These are phyloP conservation scores for Calonectria pauciramosa DNA, from an alignment of 2,329 filamentous ascomycete genomes.

Conservation along the genomic window DNA sequence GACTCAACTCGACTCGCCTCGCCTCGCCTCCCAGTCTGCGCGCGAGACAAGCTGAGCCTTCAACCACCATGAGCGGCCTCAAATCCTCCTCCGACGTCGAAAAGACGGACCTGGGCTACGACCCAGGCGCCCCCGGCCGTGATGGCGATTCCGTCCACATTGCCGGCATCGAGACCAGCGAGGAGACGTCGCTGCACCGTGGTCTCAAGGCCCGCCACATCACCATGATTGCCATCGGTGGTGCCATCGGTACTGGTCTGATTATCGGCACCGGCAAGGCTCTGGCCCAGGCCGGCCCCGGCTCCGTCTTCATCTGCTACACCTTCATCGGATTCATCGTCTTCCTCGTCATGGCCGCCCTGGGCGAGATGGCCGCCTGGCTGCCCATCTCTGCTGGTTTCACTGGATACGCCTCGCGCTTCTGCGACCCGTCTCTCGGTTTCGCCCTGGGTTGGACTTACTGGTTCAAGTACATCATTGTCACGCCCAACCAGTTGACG, in stretches of 20 bases:
- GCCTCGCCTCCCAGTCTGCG: not conserved
- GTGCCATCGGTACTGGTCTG: constrained; percentile 80
- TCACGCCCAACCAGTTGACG: constrained; percentile 87
- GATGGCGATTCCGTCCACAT: constrained; percentile 50
- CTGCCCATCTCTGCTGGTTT: constrained; percentile 84
- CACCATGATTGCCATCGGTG: constrained; percentile 78
- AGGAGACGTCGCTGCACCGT: constrained; percentile 64
- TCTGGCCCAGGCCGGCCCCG: constrained; percentile 69
- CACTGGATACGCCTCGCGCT: constrained; percentile 83
- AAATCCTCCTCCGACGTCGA: constrained; percentile 37
- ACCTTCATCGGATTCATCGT: constrained; percentile 78
- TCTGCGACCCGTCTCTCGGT: constrained; percentile 84
- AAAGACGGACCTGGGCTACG: constrained; percentile 43
- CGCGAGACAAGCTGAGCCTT: not conserved
- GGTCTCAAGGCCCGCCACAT: constrained; percentile 69
- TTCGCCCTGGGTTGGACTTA: constrained; percentile 82
- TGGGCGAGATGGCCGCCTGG: constrained; percentile 90
- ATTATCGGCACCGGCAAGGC: constrained; percentile 77
- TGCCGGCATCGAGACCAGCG: constrained; percentile 63
- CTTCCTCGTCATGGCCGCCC: constrained; percentile 84
- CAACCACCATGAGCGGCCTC: constrained; percentile 27
- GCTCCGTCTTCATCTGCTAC: constrained; percentile 79
- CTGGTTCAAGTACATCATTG: constrained; percentile 87
- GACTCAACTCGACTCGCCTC: not conserved
- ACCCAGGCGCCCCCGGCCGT: constrained; percentile 29